Conservation (phyloP, 441 rosid genomes). For the Macaranga tanarius region DNA sequence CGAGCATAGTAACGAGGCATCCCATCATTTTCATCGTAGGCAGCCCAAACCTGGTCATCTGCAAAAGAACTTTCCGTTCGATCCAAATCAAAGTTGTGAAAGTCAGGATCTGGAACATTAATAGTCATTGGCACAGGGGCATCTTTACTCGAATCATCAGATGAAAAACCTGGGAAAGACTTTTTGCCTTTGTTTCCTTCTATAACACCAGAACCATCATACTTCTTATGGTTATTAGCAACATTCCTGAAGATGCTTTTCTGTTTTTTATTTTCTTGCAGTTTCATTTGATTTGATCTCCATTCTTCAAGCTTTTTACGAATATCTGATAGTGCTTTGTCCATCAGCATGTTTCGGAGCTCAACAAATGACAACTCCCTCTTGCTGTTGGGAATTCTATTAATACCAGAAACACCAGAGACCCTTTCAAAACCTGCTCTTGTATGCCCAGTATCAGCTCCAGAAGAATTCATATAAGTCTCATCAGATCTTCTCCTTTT, state of each 20-base stretch:
- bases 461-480: conserved; percentile 26
- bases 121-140: conserved; percentile 36
- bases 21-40: conserved; percentile 83
- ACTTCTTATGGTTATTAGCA: conserved; percentile 25
- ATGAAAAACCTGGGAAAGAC: conserved; percentile 19
- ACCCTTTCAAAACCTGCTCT: conserved; percentile 32
- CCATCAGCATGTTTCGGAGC: conserved; percentile 47
- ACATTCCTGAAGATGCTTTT: conserved; percentile 31
- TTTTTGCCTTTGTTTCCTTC: conserved; percentile 22
- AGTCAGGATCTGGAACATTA: conserved; percentile 87
- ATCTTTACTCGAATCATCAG: conserved; percentile 25
- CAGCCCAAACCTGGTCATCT: conserved; percentile 90
- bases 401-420: conserved; percentile 34
- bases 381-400: conserved; percentile 31
- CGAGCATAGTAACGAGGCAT: conserved; percentile 95
- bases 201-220: conserved; percentile 19
- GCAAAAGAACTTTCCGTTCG: conserved; percentile 67
- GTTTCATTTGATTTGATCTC: conserved; percentile 33
- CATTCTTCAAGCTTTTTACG: conserved; percentile 43
- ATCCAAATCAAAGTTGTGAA: conserved; percentile 81
- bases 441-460: conserved; percentile 36
- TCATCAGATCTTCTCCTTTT: conserved; percentile 48
- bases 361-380: conserved; percentile 53
- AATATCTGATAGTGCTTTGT: conserved; percentile 51
- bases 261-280: conserved; percentile 34